Percentiles rank a stretch among this genome's conserved stretches.
Evolutionary conservation across 2,329 filamentous ascomycete genomes (phyloP).

Genomic region (Colletotrichum tofieldiae): DNA sequence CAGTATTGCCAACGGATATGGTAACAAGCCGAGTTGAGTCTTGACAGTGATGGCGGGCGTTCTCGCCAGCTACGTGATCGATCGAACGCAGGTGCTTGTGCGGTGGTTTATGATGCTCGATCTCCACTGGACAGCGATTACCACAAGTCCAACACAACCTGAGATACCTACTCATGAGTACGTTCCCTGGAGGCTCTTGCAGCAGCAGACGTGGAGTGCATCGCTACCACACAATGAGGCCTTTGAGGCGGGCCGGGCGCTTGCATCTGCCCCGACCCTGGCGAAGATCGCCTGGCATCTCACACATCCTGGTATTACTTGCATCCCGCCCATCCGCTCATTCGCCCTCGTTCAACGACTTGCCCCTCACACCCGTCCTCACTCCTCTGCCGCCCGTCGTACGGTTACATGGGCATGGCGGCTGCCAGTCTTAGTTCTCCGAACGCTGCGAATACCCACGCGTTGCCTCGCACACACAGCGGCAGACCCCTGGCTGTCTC

Average conservation of each 20-base stretch:
- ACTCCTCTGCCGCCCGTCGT: conserved; percentile 20
- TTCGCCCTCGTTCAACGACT: conserved; percentile 23
- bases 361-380: conserved; percentile 1
- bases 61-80: no score
- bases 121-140: background rate
- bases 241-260: conserved; percentile 39
- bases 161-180: background rate
- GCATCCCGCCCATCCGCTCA: conserved; percentile 36
- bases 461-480: conserved; percentile 35
- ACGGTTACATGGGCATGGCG: conserved; percentile 38
- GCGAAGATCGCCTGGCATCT: conserved; percentile 35
- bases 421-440: conserved; percentile 33
- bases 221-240: conserved; percentile 17
- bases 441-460: conserved; percentile 34
- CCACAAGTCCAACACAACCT: background rate
- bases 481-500: conserved; percentile 14
- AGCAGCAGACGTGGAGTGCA: conserved; percentile 1
- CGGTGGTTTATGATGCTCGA: background rate
- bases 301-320: conserved; percentile 30
- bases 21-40: background rate
- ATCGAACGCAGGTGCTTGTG: background rate
- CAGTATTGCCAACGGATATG: background rate
- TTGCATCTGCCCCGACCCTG: conserved; percentile 38
- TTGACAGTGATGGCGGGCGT: no score
- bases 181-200: background rate